Percentiles rank a stretch among this genome's conserved stretches.
phyloP scores from a whole-genome alignment of 306 rosid genomes.

The Malus fusca region DNA sequence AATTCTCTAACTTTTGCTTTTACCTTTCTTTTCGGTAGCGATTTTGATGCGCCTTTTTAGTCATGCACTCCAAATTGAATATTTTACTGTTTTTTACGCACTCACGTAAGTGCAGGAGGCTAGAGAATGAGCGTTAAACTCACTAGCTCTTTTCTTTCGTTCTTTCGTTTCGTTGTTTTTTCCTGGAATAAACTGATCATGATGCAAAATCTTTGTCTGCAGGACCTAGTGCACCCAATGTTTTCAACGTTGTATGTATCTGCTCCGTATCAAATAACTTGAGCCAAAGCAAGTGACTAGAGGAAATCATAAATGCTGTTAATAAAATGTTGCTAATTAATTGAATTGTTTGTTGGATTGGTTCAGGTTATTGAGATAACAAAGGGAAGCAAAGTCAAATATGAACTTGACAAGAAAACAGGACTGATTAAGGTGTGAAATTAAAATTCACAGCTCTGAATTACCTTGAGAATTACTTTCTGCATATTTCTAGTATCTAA shows the following conservation, averaged over 20 bases:
- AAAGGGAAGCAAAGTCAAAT: constrained; percentile 96
- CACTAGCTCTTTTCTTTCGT: background rate
- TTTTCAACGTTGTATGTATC: constrained; percentile 73
- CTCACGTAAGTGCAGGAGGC: background rate
- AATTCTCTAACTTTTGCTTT: background rate
- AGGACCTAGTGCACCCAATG: constrained; percentile 78
- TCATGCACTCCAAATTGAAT: background rate
- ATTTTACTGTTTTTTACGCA: background rate
- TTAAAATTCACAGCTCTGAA: background rate
- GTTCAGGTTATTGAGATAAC: constrained; percentile 86
- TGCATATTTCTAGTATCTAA: background rate
- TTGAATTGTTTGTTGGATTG: constrained; percentile 26
- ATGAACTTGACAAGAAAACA: constrained; percentile 94
- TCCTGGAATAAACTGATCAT: constrained; percentile 12
- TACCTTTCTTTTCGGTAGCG: background rate
- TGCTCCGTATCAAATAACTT: background rate
- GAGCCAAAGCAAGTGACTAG: background rate
- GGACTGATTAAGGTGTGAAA: constrained; percentile 77
- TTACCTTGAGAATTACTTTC: background rate
- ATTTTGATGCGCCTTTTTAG: background rate
- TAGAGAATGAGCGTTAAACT: background rate
- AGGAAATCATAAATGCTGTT: background rate
- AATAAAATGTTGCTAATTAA: background rate
- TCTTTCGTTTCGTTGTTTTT: background rate
- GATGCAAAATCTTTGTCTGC: constrained; percentile 28